These are phyloP conservation scores for Pterocarpus santalinus DNA, from an alignment of 306 rosid species.

Conservation along the genomic window DNA sequence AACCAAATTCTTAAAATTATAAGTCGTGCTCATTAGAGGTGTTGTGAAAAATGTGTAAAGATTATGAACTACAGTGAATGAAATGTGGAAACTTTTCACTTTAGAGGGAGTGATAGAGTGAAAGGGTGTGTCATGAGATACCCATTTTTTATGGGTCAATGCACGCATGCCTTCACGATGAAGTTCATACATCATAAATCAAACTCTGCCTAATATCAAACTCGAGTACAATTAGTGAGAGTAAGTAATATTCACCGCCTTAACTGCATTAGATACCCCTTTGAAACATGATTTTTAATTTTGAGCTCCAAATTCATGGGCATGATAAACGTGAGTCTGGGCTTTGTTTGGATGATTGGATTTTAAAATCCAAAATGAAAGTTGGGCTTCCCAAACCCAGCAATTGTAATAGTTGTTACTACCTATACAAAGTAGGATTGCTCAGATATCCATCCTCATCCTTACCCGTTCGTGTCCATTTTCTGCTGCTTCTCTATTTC, in stretches of 20 bases:
- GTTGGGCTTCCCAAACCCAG: not conserved
- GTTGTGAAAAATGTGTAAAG: not conserved
- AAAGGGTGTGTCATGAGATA: not conserved
- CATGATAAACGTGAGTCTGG: not conserved
- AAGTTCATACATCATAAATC: too few relatives aligned
- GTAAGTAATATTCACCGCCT: too few relatives aligned
- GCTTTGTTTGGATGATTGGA: not conserved
- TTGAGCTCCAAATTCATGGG: not conserved
- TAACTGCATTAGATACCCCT: not conserved
- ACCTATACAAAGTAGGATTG: not conserved
- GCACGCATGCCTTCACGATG: too few relatives aligned
- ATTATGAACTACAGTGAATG: not conserved
- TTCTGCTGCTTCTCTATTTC: slow-evolving; percentile 14
- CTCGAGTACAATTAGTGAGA: too few relatives aligned
- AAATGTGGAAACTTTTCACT: not conserved
- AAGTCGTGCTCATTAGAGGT: not conserved
- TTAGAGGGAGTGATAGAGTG: not conserved
- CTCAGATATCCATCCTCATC: slow-evolving; percentile 19
- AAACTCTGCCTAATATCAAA: too few relatives aligned
- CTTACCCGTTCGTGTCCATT: slow-evolving; percentile 19
- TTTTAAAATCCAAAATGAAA: not conserved
- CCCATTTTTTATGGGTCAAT: too few relatives aligned
- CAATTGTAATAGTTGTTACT: not conserved
- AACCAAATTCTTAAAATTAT: not conserved
- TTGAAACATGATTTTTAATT: not conserved